These are phyloP conservation scores for Nakazawaea ernobii DNA, from an alignment of 805 yeast genomes.

Conservation along the genomic window DNA sequence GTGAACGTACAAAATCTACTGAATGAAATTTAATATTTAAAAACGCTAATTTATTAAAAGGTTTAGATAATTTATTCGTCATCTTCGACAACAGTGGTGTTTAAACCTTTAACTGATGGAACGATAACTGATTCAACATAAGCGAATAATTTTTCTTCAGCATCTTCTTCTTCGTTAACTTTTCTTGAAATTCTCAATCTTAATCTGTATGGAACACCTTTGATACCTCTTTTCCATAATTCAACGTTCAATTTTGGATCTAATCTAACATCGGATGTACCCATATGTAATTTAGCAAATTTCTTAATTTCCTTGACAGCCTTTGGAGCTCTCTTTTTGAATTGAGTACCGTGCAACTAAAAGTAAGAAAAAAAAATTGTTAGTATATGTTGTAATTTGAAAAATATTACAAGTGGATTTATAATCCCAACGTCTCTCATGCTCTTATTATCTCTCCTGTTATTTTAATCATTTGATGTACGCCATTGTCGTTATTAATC, in stretches of 20 bases:
- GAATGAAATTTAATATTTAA: no score
- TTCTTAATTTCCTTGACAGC: constrained; percentile 99
- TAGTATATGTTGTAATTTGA: constrained; percentile 6
- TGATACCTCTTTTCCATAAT: constrained; percentile 99
- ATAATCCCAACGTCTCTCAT: not conserved
- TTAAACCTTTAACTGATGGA: constrained; percentile 93
- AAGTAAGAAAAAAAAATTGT: constrained; percentile 14
- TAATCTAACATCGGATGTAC: constrained; percentile 97
- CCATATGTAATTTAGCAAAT: constrained; percentile 98
- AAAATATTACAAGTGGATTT: no score
- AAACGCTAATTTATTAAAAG: no score
- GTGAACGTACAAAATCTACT: no score
- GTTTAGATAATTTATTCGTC: constrained; percentile 27
- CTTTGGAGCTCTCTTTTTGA: constrained; percentile 99
- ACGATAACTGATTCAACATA: constrained; percentile 97
- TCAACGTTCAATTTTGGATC: constrained; percentile 98
- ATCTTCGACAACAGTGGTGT: constrained; percentile 92
- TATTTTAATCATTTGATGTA: not conserved
- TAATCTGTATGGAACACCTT: constrained; percentile 97
- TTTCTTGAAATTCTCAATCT: constrained; percentile 98
- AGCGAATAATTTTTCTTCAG: constrained; percentile 95
- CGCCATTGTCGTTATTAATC: not conserved
- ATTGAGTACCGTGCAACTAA: constrained; percentile 93
- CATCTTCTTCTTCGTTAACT: constrained; percentile 99
- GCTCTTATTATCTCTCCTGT: not conserved